Evolutionary conservation across 805 yeast genomes (phyloP), one percentile per base, ranked within the genome.

Genomic region (Candida chauliodis): DNA sequence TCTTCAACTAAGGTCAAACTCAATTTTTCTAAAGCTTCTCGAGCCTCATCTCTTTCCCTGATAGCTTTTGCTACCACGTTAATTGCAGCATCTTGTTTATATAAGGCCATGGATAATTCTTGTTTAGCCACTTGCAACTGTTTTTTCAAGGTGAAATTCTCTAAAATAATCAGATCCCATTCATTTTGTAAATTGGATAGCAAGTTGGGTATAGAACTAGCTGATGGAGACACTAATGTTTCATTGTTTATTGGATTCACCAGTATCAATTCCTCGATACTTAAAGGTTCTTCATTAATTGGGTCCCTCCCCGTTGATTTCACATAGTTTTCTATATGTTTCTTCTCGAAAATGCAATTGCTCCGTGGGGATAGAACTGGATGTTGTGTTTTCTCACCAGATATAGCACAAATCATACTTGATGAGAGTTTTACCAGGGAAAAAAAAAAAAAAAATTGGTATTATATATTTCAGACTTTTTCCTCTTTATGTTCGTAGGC

Each of bases 31-130:
- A 89, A 63, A 2, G 89, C 88, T n/a, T 53, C 54, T 43, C 73
- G 71, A 2, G 90, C 83, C 32, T 79, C 85, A 44, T 87, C 95
- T 28, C 89, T 65, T 50, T 90, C 96, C 39, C 71, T 70, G n/a
- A 82, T 65, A 1, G 87, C 78, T 23, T 73, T 71, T 0, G 95
- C 80, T 1, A 91, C 95, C 1, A 90, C 96, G 40, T 90, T 67
- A 3, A 84, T 79, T 2, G 96, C 95, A 0, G 97, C 96, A 56
- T 90, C 98, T 46, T 85, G 85, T 52, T 81, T 83, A 51, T 88
- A 90, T 28, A 89, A 62, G 0, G 95, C 81, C 2, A 83, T 64
- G 21, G 93, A 81, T 34, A 90, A 64, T 50, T 88, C 91, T 48
- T 84, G 78, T 42, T 83, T 74, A 1, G 89, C 71, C 17, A 68